These are phyloP conservation scores for Anthracocystis walkeri DNA, from an alignment of 1,284 basidiomycete genomes.

Conservation along the genomic window DNA sequence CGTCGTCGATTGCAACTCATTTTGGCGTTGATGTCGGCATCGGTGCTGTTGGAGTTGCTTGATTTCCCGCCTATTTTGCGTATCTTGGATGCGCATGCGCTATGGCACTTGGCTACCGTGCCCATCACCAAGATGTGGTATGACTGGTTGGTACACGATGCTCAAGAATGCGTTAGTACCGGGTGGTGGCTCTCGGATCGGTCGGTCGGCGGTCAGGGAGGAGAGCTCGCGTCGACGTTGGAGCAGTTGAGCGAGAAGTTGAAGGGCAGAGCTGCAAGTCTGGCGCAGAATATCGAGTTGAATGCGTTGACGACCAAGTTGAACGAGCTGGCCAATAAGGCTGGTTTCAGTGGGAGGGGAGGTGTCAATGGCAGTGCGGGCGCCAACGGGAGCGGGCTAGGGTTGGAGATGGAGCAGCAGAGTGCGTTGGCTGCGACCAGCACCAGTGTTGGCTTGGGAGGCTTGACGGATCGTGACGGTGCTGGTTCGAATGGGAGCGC, in stretches of 20 bases:
- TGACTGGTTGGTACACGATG: constrained; percentile 64
- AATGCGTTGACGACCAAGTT: constrained; percentile 53
- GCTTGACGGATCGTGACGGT: constrained; percentile 20
- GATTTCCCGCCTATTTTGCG: constrained; percentile 85
- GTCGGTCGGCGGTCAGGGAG: constrained; percentile 1
- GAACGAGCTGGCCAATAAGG: constrained; percentile 55
- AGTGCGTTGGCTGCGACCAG: constrained; percentile 2
- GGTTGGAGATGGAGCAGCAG: constrained; percentile 22
- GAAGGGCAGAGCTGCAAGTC: constrained; percentile 42
- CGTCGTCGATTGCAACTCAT: constrained; percentile 72
- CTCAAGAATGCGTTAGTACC: constrained; percentile 57
- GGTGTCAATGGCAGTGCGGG: constrained; percentile 1
- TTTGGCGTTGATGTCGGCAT: constrained; percentile 77
- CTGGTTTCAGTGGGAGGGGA: constrained; percentile 40
- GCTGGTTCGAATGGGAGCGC: constrained; percentile 3
- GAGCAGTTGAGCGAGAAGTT: constrained; percentile 47
- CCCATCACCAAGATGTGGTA: constrained; percentile 86
- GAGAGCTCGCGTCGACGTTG: constrained; percentile 20
- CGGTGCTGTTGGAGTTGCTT: constrained; percentile 86
- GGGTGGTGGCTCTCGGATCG: constrained; percentile 60
- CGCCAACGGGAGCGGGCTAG: constrained; percentile 5
- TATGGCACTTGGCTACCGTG: constrained; percentile 92
- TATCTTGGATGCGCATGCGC: constrained; percentile 88
- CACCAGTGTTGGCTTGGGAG: constrained; percentile 19
- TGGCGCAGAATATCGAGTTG: constrained; percentile 55